Evolutionary conservation across 1,284 basidiomycete genomes (phyloP).

Genomic region (Moniliophthora roreri): DNA sequence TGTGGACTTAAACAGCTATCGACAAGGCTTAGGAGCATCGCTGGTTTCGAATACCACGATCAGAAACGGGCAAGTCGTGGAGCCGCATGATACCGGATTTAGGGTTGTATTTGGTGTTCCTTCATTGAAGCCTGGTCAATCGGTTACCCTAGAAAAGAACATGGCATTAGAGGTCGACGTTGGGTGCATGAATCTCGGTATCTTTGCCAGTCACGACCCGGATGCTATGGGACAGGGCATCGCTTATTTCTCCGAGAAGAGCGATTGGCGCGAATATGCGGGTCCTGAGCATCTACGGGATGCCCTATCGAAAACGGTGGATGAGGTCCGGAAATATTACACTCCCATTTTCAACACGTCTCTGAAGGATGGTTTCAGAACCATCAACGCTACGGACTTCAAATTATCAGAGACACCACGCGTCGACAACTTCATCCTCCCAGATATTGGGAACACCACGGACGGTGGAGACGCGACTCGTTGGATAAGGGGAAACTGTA

Average conservation of each 20-base stretch:
- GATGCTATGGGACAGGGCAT: neutral
- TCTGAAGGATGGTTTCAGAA: neutral
- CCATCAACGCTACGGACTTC: neutral
- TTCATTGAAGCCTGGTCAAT: slow-evolving; percentile 7
- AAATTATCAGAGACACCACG: neutral
- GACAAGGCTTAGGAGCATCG: slow-evolving; percentile 10
- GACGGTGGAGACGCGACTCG: no score
- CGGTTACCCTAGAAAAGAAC: slow-evolving; percentile 16
- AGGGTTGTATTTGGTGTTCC: slow-evolving; percentile 19
- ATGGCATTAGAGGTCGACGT: slow-evolving; percentile 20
- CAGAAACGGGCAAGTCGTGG: slow-evolving; percentile 15
- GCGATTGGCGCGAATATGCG: slow-evolving; percentile 13
- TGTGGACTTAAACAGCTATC: slow-evolving; percentile 18
- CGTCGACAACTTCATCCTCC: no score
- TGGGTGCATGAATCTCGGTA: slow-evolving; percentile 18
- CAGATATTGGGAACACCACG: neutral
- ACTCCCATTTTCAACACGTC: slow-evolving; percentile 19
- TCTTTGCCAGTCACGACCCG: slow-evolving; percentile 1
- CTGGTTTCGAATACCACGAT: slow-evolving; percentile 12
- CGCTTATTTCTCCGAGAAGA: slow-evolving; percentile 3
- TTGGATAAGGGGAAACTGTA: neutral
- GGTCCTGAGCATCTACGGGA: slow-evolving; percentile 18
- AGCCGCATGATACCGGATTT: slow-evolving; percentile 18
- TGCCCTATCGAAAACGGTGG: slow-evolving; percentile 14
- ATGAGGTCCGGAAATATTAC: slow-evolving; percentile 13